phyloP scores from a whole-genome alignment of 2,329 filamentous ascomycete species.

The Dactylellina parvicollis region DNA sequence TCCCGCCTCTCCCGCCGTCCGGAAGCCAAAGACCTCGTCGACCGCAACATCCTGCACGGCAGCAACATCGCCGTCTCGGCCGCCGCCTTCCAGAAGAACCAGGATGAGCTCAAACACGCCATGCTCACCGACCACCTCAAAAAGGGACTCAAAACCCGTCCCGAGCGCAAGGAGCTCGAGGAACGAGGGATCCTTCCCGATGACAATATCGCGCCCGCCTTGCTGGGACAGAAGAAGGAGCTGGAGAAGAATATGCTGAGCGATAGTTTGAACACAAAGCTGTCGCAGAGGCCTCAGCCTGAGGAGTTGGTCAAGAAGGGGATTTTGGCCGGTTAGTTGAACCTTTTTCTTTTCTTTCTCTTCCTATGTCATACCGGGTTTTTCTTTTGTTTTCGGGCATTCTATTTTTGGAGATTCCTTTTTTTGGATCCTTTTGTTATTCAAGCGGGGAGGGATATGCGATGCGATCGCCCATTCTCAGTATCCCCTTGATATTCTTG shows the following conservation, averaged over 20 bases:
- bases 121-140: constrained; percentile 57
- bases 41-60: constrained; percentile 49
- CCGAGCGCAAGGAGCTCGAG: constrained; percentile 57
- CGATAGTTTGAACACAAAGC: constrained; percentile 57
- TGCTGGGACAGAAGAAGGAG: constrained; percentile 56
- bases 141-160: constrained; percentile 55
- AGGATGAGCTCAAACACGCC: constrained; percentile 56
- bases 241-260: constrained; percentile 57
- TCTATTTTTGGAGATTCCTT: not conserved
- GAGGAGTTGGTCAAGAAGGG: constrained; percentile 58
- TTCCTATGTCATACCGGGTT: too few relatives aligned
- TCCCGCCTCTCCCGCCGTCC: constrained; percentile 45
- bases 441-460: too few relatives aligned
- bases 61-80: not conserved
- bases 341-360: not conserved
- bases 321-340: constrained; percentile 56
- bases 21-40: constrained; percentile 43
- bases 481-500: too few relatives aligned
- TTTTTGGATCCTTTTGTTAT: not conserved
- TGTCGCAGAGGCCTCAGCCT: constrained; percentile 55
- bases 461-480: too few relatives aligned
- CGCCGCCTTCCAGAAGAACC: constrained; percentile 10
- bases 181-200: constrained; percentile 58
- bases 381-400: not conserved
- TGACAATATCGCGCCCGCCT: constrained; percentile 55